Base-by-base conservation (phyloP, 306 rosid species). In the Rosa rugosa region DNA sequence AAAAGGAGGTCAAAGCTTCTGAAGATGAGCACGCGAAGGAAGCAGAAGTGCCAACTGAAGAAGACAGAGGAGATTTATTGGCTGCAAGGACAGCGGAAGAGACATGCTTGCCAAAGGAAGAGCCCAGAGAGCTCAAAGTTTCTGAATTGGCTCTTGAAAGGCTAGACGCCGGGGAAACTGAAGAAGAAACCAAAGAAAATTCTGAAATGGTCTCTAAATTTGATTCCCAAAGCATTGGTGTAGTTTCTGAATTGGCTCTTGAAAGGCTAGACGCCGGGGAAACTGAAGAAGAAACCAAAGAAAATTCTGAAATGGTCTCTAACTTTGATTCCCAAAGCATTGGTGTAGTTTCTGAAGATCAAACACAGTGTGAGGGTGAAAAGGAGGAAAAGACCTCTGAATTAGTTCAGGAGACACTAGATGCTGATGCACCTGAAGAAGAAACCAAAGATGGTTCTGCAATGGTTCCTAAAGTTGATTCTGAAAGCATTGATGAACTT, bases 231-330 rank as follows among this genome's bases (percentile, higher is more conserved):
- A 44, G 40, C 41, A 63, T 36, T 75, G 89, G 59, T 47, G 54
- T 22, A 31, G 65, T 31, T 16, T 7, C 36, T 1, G 44, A 65
- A 25, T n/a, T 45, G 44, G n/a, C 49, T 11, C 27, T 8, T 23
- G 76, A 85, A 63, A 69, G 66, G 69, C 50, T 38, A 49, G 80
- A 71, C 11, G 80, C 68, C 14, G 57, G 54, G 41, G 79, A 72
- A 63, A 31, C 71, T 31, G 67, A 76, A 75, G 79, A 53, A 71
- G 79, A 85, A 71, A 69, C 60, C 34, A 63, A 41, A 75, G 85
- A 75, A 34, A 20, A 25, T 60, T 70, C 74, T 13, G 73, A 74
- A 64, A 38, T 17, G 10, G 25, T 71, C 42, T 23, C 50, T 6
- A 50, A 23, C n/a, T 54, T 66, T 22, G 73, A 65, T 49, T 45